Evolutionary conservation across 345 rosid genomes (phyloP).

Genomic region (Eucalyptus virginea): DNA sequence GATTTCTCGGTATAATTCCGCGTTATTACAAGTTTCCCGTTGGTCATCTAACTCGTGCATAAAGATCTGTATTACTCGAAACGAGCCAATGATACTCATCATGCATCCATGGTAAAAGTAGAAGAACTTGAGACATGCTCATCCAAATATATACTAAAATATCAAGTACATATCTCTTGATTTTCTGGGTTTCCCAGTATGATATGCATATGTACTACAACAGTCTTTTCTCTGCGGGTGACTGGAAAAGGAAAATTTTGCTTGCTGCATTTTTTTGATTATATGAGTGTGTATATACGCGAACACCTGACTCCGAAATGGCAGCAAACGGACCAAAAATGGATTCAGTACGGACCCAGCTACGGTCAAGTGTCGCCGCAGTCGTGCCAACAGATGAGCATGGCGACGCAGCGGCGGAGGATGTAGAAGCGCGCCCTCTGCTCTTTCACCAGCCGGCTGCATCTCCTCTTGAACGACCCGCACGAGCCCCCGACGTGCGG

Average conservation of each 20-base stretch:
- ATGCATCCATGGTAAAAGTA: background rate
- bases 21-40: background rate
- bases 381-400: slow-evolving; percentile 5
- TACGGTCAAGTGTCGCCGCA: background rate
- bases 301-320: background rate
- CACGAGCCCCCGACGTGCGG: background rate
- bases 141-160: background rate
- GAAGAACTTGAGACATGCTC: background rate
- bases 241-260: background rate
- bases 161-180: background rate
- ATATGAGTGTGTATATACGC: background rate
- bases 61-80: background rate
- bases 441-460: slow-evolving; percentile 1
- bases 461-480: background rate
- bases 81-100: background rate
- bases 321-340: background rate
- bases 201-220: background rate
- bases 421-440: slow-evolving; percentile 8
- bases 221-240: background rate
- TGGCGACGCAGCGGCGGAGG: slow-evolving; percentile 5
- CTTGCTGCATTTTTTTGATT: background rate
- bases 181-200: background rate
- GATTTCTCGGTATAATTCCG: background rate
- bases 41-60: background rate
- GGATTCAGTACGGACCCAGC: background rate